phyloP scores from a whole-genome alignment of 345 rosid species.

The Microcos paniculata region DNA sequence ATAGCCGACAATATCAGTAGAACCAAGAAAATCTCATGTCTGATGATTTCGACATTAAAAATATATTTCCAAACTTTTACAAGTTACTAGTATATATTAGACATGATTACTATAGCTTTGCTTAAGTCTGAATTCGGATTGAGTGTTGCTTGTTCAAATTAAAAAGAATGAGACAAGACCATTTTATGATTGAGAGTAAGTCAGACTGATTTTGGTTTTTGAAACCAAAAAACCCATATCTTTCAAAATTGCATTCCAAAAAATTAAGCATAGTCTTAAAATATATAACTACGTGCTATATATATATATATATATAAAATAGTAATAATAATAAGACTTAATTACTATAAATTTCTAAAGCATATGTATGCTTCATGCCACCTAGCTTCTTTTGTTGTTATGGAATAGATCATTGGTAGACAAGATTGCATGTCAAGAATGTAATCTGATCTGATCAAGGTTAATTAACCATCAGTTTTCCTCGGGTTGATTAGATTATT shows the following conservation, averaged over 20 bases:
- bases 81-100: neutral
- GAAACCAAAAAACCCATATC: too few species aligned
- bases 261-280: too few species aligned
- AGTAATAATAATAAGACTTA: too few species aligned
- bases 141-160: neutral
- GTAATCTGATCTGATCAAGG: neutral
- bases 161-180: neutral
- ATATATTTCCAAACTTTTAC: neutral
- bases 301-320: too few species aligned
- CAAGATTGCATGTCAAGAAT: neutral
- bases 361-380: too few species aligned
- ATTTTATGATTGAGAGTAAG: neutral
- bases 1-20: constrained; percentile 8
- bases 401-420: too few species aligned
- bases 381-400: too few species aligned
- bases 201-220: too few species aligned
- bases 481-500: neutral
- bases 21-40: neutral
- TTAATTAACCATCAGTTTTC: neutral
- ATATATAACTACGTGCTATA: too few species aligned
- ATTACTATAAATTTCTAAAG: too few species aligned
- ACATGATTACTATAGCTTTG: constrained; percentile 3
- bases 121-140: constrained; percentile 6
- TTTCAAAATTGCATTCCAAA: too few species aligned
- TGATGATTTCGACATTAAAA: neutral